These are phyloP conservation scores for Suhomyces pyralidae DNA, from an alignment of 805 yeast species.

Conservation along the genomic window DNA sequence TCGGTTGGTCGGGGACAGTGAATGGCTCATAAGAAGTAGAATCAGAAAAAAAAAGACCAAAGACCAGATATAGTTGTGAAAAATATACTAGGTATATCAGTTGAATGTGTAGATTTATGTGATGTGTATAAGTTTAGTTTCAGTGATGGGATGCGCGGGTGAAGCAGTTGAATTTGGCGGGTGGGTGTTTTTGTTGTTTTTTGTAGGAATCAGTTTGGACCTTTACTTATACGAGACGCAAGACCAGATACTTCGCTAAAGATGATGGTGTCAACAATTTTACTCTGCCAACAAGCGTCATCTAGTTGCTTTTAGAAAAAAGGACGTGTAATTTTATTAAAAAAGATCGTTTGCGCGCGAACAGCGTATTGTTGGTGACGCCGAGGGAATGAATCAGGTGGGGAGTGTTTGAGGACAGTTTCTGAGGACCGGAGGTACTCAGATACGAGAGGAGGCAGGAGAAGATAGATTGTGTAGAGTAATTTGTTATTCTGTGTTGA, in stretches of 20 bases:
- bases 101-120: too few relatives aligned
- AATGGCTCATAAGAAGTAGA: constrained; percentile 43
- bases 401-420: not conserved
- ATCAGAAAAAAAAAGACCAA: too few relatives aligned
- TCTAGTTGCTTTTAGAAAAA: constrained; percentile 2
- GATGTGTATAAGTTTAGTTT: too few relatives aligned
- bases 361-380: not conserved
- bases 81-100: too few relatives aligned
- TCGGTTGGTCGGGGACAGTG: constrained; percentile 38
- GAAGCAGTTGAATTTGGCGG: too few relatives aligned
- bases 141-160: too few relatives aligned
- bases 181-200: too few relatives aligned
- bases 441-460: too few relatives aligned
- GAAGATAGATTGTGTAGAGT: too few relatives aligned
- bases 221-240: not conserved
- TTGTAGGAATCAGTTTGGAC: not conserved
- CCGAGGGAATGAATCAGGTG: not conserved
- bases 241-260: not conserved
- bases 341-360: constrained; percentile 1
- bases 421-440: too few relatives aligned
- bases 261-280: not conserved
- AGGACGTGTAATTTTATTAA: constrained; percentile 3
- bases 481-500: too few relatives aligned
- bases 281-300: constrained; percentile 2
- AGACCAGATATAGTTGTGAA: too few relatives aligned